Evolutionary conservation across 129 eudicot species (phyloP).

Genomic region (Tagetes erecta): DNA sequence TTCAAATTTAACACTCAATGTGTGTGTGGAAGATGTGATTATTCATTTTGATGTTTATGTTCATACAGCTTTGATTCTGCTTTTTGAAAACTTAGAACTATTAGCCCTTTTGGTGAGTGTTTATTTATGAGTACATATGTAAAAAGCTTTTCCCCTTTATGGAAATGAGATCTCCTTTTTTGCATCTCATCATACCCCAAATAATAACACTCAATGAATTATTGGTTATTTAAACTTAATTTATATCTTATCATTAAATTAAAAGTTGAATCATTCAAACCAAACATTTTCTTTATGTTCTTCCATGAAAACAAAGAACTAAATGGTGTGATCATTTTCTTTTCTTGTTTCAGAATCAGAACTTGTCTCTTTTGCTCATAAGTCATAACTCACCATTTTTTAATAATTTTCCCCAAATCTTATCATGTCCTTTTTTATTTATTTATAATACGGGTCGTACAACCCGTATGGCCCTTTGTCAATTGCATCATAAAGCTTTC

Average conservation of each 20-base stretch:
- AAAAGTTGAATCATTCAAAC: too few species aligned
- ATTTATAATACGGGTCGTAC: too few species aligned
- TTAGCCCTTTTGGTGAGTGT: conserved; percentile 51
- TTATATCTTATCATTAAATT: too few species aligned
- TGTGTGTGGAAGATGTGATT: background rate
- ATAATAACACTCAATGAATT: conserved; percentile 32
- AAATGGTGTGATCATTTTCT: conserved; percentile 56
- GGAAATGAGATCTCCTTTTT: conserved; percentile 78
- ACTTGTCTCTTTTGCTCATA: conserved; percentile 57
- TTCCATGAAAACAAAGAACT: conserved; percentile 1
- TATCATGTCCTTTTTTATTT: conserved; percentile 30
- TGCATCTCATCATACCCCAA: conserved; percentile 62
- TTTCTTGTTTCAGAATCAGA: conserved; percentile 54
- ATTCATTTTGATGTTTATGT: conserved; percentile 43
- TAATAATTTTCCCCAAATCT: conserved; percentile 34
- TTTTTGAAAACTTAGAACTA: conserved; percentile 53
- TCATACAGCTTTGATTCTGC: conserved; percentile 38
- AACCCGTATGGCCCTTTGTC: background rate
- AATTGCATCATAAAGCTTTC: too few species aligned
- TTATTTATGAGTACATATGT: conserved; percentile 47
- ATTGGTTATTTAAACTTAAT: background rate
- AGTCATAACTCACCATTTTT: conserved; percentile 17
- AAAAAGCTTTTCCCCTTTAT: conserved; percentile 68
- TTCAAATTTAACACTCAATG: conserved; percentile 11
- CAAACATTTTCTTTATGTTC: too few species aligned